Evolutionary conservation across 768 basidiomycete genomes (phyloP).

Genomic region (Russula vinacea): DNA sequence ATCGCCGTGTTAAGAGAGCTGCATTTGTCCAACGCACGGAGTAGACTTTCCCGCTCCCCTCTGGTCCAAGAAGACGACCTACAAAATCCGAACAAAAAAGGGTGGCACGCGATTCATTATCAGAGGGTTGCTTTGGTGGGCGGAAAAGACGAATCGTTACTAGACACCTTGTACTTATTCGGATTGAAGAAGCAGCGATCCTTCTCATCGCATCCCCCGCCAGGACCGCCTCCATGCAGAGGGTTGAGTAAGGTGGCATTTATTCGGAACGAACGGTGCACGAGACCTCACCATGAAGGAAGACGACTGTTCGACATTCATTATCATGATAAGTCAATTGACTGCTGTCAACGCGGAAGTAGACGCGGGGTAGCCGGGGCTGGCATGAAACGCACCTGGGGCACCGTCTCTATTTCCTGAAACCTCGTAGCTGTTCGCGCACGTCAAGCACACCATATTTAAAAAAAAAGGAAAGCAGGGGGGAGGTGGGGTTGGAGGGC

Average conservation of each 20-base stretch:
- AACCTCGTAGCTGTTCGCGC: slow-evolving; percentile 28
- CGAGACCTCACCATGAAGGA: slow-evolving; percentile 28
- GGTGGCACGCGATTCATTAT: not conserved
- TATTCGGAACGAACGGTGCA: not conserved
- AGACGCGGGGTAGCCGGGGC: not conserved
- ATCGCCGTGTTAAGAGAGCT: not conserved
- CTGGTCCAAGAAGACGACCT: slow-evolving; percentile 90
- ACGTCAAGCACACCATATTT: not conserved
- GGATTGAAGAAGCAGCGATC: slow-evolving; percentile 85
- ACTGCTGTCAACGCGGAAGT: not conserved
- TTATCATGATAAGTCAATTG: not conserved
- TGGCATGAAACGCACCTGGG: slow-evolving; percentile 23
- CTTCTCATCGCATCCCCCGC: slow-evolving; percentile 63
- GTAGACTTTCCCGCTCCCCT: slow-evolving; percentile 84
- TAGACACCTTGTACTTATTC: slow-evolving; percentile 79
- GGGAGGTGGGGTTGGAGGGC: too few species aligned
- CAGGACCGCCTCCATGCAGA: slow-evolving; percentile 61
- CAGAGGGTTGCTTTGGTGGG: not conserved
- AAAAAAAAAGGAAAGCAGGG: not conserved
- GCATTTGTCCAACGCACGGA: slow-evolving; percentile 52
- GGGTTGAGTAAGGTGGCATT: not conserved
- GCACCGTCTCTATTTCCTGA: slow-evolving; percentile 27
- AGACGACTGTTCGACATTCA: slow-evolving; percentile 24
- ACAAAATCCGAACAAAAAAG: not conserved
- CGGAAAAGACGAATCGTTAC: not conserved